Evolutionary conservation across 2,329 filamentous ascomycete genomes (phyloP), one percentile per base, ranked within the genome.

Genomic region (Reticulascus tulasneorum): DNA sequence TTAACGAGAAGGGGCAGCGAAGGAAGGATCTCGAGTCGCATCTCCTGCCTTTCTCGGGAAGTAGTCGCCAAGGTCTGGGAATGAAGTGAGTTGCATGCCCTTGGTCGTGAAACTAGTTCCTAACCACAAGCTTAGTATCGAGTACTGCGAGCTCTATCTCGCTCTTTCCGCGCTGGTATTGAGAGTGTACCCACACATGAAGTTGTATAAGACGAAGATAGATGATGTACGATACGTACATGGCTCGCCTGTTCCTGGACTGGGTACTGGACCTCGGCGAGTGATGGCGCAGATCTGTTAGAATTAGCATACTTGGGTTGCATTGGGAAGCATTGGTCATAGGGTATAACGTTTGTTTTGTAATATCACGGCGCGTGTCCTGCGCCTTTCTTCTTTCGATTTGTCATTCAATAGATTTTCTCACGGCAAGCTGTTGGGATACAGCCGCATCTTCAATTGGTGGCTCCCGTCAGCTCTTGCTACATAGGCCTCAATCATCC

Each of bases 201-300:
- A 33, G 11, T 45, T 59, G 6, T 43, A 49, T 27, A 51, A 59
- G 15, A 60, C 57, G 0, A 50, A 47, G 1, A 39, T 47, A 15
- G 44, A 49, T 18, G 55, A 58, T 23, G 42, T 59, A 19, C 35
- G 33, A n/a, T 56, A 55, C 28, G 51, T 56, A 19, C 46, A 54
- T 21, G 52, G 55, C 26, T 40, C 49, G 44, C 24, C 49, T 5
- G 35, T 51, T 3, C 45, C 53, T 4, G 29, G 47, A 32, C 40
- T 46, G 2, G 41, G 30, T n/a, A 25, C 25, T 7, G 33, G 29
- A 9, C 45, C 36, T 19, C 38, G 45, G 12, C 48, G 49, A 1
- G 39, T 52, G 6, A 34, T 41, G 5, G 40, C 28, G 5, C 33
- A 15, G 6, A 17, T 35, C 3, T 33, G 8, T 23, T 21, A 16